These are phyloP conservation scores for Pythium diclinum DNA, from an alignment of 352 stramenopile species.

Conservation along the genomic window DNA sequence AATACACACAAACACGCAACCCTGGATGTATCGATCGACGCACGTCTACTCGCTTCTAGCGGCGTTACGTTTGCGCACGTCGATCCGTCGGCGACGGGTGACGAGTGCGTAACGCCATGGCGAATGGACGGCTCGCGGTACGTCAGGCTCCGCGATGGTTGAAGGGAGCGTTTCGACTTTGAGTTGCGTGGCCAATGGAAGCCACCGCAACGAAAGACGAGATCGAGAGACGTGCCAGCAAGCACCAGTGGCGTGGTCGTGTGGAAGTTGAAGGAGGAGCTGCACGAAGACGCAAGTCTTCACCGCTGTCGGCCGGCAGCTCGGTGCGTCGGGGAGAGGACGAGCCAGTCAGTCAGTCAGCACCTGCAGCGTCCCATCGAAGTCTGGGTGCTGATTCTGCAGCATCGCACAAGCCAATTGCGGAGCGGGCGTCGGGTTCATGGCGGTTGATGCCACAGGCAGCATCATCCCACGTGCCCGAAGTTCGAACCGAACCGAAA, in stretches of 20 bases:
- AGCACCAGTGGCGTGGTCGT: background rate
- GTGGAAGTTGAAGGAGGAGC: background rate
- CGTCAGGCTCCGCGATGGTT: slow-evolving; percentile 9
- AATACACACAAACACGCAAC: slow-evolving; percentile 8
- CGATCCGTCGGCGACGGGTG: background rate
- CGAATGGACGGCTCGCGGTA: background rate
- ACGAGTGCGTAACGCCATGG: background rate
- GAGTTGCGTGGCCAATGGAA: slow-evolving; percentile 24
- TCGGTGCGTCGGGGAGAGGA: too few species aligned
- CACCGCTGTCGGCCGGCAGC: background rate
- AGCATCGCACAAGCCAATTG: background rate
- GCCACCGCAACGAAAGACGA: slow-evolving; percentile 10
- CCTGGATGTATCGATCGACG: slow-evolving; percentile 2
- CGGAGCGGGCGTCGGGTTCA: background rate
- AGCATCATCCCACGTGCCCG: background rate
- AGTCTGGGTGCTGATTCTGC: background rate
- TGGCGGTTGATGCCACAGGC: background rate
- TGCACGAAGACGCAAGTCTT: background rate
- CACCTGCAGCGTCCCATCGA: background rate
- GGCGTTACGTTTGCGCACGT: slow-evolving; percentile 1
- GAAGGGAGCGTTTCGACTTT: slow-evolving; percentile 18
- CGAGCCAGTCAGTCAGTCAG: background rate
- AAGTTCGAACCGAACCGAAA: background rate
- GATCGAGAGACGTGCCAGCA: background rate
- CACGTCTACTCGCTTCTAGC: background rate